Conservation (phyloP, 2,329 filamentous ascomycete genomes). For the Leptographium wingfieldii region DNA sequence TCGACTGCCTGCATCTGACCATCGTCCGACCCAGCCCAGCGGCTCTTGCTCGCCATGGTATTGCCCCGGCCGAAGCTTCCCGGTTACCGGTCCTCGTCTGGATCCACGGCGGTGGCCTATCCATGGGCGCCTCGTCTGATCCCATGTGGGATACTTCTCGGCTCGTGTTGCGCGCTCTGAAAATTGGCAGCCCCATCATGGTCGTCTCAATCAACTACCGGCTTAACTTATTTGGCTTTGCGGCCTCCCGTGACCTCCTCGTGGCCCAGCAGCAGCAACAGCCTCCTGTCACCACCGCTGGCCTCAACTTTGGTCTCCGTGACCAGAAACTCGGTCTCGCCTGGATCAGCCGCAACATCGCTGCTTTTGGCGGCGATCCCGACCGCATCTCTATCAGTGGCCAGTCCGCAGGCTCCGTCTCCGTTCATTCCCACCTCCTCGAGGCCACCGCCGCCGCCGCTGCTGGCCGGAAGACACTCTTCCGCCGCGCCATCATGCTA, state of each 20-base stretch:
- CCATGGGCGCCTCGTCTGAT: slow-evolving; percentile 1
- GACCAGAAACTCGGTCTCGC: slow-evolving; percentile 34
- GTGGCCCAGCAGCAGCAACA: background rate
- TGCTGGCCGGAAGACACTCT: background rate
- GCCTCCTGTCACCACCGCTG: background rate
- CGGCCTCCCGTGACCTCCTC: slow-evolving; percentile 1
- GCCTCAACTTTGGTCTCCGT: slow-evolving; percentile 35
- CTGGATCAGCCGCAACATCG: slow-evolving; percentile 41
- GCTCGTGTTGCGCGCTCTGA: slow-evolving; percentile 1
- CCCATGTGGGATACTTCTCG: slow-evolving; percentile 3
- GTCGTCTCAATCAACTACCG: slow-evolving; percentile 8
- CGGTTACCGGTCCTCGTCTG: slow-evolving; percentile 5
- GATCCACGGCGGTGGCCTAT: slow-evolving; percentile 6
- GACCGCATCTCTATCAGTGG: slow-evolving; percentile 36
- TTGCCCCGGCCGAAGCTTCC: background rate
- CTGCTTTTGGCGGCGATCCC: slow-evolving; percentile 35
- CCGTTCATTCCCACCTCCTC: background rate
- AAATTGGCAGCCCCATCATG: background rate
- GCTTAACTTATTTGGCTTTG: slow-evolving; percentile 4
- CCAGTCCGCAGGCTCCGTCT: slow-evolving; percentile 5
- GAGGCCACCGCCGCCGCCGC: background rate
- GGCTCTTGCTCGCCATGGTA: background rate
- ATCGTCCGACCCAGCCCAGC: slow-evolving; percentile 3
- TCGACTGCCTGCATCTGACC: slow-evolving; percentile 5
- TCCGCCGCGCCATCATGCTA: background rate